A percentile compares a stretch with the other conserved stretches of the same genome.
Evolutionary conservation across 1,139 yeast species (phyloP).

Genomic region (Candida sp.): DNA sequence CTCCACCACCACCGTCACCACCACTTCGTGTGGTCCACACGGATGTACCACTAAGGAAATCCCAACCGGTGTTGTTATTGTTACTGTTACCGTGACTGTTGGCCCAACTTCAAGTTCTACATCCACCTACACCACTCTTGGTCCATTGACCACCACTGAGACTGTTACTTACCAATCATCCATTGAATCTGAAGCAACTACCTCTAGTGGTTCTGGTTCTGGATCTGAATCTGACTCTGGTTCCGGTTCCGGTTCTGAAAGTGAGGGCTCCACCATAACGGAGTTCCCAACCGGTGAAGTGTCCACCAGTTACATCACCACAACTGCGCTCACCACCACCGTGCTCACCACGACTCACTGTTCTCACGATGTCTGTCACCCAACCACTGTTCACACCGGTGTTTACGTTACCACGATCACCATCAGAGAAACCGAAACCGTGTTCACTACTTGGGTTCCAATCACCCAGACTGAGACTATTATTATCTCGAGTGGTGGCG

Average conservation of each 20-base stretch:
- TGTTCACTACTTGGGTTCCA: constrained; percentile 20
- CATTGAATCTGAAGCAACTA: background rate
- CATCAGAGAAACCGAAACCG: constrained; percentile 22
- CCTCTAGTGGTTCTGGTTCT: background rate
- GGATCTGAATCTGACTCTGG: background rate
- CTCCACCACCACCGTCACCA: constrained; percentile 4
- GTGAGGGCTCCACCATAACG: background rate
- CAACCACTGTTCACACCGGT: constrained; percentile 33
- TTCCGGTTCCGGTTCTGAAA: background rate
- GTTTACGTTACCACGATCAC: constrained; percentile 31
- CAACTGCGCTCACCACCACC: constrained; percentile 23
- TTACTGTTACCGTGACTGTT: constrained; percentile 6
- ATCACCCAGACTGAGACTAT: constrained; percentile 17
- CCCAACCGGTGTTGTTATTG: constrained; percentile 6
- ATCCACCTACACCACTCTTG: constrained; percentile 8
- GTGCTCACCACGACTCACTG: constrained; percentile 52
- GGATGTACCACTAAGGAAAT: constrained; percentile 3
- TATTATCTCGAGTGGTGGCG: background rate
- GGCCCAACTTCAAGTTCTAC: constrained; percentile 2
- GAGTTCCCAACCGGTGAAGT: background rate
- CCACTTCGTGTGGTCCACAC: constrained; percentile 3
- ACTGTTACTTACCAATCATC: background rate
- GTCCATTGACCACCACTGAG: constrained; percentile 9
- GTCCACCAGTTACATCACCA: constrained; percentile 5
- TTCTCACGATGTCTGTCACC: constrained; percentile 33